Base-by-base conservation (phyloP, 1,284 basidiomycete genomes). In the Tilletia horrida region DNA sequence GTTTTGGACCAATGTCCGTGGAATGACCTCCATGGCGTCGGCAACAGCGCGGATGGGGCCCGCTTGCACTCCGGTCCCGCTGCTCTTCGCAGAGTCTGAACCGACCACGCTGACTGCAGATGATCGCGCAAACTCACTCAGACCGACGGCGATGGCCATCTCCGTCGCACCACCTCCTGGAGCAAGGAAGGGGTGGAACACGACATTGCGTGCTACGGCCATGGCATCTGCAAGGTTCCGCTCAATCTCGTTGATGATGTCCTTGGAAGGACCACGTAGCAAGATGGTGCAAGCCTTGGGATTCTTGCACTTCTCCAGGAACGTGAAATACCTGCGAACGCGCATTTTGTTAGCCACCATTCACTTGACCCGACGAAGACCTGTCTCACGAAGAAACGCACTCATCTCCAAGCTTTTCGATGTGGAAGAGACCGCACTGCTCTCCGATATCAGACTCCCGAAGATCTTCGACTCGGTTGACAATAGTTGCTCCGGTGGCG, bases 211-310 rank as follows among this genome's bases (percentile, higher is more conserved):
- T 0, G 95, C 95, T 52, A 97, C 93, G 27, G 90, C 88, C 91
- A 99, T 97, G 50, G 95, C 95, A 77, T 98, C 96, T 0, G 93
- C 93, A 35, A 98, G 86, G 84, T 98, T 98, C 61, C 94, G 88
- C 83, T 98, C 95, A 76, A 97, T 92, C 84, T 98, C 95, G 84
- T 97, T 96, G 52, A 98, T 86, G 77, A 98, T 93, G 81, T 98
- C 95, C 84, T 98, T 98, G 7, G 92, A 95, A 0, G 95, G 95
- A 0, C 95, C 95, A 50, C 95, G 92, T n/a, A 98, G 89, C 64
- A 98, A 87, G 83, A 98, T 94, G 9, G 95, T 97, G 86, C 95
- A 98, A 1, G 96, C 95, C 84, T 97, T 97, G 35, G 95, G 95
- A n/a, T 87, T 86, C 59, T 85, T 85, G 85, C 96, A 98, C 82